Evolutionary conservation across 805 yeast genomes (phyloP), one percentile per base, ranked within the genome.

Genomic region (Pichia cabralensis): DNA sequence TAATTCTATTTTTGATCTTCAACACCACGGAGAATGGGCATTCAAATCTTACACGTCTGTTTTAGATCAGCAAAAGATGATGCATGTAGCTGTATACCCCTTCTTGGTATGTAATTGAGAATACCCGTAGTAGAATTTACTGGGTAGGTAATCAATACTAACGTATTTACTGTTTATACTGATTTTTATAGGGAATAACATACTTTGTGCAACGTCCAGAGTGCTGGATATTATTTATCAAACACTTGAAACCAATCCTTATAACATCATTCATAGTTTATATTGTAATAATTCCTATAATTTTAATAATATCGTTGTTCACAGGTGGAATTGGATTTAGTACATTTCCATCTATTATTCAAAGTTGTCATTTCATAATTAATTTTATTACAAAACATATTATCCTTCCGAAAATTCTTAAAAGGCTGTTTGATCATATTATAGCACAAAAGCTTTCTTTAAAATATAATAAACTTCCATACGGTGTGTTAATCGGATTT

Each of bases 371-470:
- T 8, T 50, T 55, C 17, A 33, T 60, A 28, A 50, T 58, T 8
- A 45, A 50, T 20, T 39, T 52, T 16, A 45, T 60, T 24, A 48
- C 53, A 24, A 50, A 51, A 14, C 25, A 37, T 4, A 34, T 58
- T n/a, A 40, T 62, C 3, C 40, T 62, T 13, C 62, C 64, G 3
- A 36, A 34, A 2, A 58, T 62, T 1, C 38, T 60, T 6, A 40
- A 35, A 3, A 35, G 33, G 10, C 45, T 58, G 2, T 62, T 61
- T 40, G 65, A 62, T 32, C 40, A 42, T 28, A 53, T 57, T 2
- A 28, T 58, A 16, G 38, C 36, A 23, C 22, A 33, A n/a, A 52
- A 52, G 24, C 30, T 46, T 29, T 22, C 34, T 1, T 20, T 51
- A 18, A 49, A 50, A 6, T 40, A 42, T 30, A 45, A 47, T 31